phyloP scores from a whole-genome alignment of 1,284 basidiomycete species.

The Sporisorium graminicola region DNA sequence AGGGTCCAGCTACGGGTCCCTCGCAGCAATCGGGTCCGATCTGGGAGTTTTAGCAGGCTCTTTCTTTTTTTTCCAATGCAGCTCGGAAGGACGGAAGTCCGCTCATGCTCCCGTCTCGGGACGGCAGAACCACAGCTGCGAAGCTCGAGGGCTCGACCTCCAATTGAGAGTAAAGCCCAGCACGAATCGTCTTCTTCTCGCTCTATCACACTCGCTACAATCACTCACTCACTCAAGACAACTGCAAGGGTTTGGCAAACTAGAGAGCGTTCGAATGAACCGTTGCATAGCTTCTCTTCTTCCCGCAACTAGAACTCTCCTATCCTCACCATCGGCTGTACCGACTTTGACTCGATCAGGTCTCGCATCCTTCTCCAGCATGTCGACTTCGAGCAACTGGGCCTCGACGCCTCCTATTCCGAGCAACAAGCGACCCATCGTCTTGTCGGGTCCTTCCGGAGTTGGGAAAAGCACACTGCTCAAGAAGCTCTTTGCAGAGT shows the following conservation, averaged over 20 bases:
- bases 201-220: background rate
- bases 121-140: background rate
- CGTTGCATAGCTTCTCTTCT: constrained; percentile 9
- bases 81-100: background rate
- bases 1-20: constrained; percentile 3
- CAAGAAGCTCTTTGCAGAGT: constrained; percentile 83
- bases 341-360: background rate
- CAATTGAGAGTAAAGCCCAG: background rate
- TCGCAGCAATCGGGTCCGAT: constrained; percentile 5
- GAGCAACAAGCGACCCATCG: constrained; percentile 73
- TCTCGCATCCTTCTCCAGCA: constrained; percentile 14
- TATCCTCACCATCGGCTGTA: constrained; percentile 2
- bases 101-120: background rate
- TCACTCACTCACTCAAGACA: background rate
- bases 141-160: background rate
- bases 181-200: background rate
- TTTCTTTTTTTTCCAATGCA: background rate
- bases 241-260: background rate
- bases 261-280: constrained; percentile 2
- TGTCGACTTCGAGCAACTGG: constrained; percentile 41
- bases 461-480: constrained; percentile 95
- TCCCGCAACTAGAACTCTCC: constrained; percentile 2
- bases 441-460: constrained; percentile 86
- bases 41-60: background rate
- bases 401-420: constrained; percentile 46